Base-by-base conservation (phyloP, 75 land plant species). In the Cupressus sempervirens region DNA sequence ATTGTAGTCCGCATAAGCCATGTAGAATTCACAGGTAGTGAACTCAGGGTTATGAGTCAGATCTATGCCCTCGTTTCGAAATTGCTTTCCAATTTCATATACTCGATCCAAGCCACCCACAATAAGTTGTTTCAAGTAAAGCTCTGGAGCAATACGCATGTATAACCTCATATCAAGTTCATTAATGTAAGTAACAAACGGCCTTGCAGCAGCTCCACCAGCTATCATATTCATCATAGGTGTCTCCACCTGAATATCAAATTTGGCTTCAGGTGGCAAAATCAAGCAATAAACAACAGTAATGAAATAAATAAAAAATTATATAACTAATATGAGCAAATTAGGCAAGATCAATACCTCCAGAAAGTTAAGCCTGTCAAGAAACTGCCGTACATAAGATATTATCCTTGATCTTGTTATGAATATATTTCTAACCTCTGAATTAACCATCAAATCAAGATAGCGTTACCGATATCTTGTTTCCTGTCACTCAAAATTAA, bases 161-260 rank as follows among this genome's bases (percentile, higher is more conserved):
- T 62, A 95, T 35, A 97, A 62, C 75, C 80, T 89, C 99, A 97
- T 93, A 76, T 97, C 92, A 83, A 95, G 87, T 11, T 95, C 99
- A 89, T 97, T 95, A 88, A 95, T 98, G 87, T 94, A 95, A n/a
- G 99, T 97, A 54, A 92, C 91, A 89, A 97, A 97, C 34, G 99
- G 99, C 53, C 89, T 92, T 9, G 99, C 99, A 79, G 99, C 96
- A 84, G 99, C 99, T 48, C 99, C 99, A 30, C 99, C 99, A 85
- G 99, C 95, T 87, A 95, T 97, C 99, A 95, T 94, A 86, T 97
- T 97, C 97, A 97, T 94, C 95, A 97, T 95, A 11, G 98, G 96
- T 13, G 99, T 97, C 89, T 97, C 99, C 38, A 97, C 99, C 99
- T 97, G 88, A 48, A 41, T n/a, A 23, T 86, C 38, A 16, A 15